phyloP scores from a whole-genome alignment of 176 grass and related monocot genomes.

The Raddia distichophylla region DNA sequence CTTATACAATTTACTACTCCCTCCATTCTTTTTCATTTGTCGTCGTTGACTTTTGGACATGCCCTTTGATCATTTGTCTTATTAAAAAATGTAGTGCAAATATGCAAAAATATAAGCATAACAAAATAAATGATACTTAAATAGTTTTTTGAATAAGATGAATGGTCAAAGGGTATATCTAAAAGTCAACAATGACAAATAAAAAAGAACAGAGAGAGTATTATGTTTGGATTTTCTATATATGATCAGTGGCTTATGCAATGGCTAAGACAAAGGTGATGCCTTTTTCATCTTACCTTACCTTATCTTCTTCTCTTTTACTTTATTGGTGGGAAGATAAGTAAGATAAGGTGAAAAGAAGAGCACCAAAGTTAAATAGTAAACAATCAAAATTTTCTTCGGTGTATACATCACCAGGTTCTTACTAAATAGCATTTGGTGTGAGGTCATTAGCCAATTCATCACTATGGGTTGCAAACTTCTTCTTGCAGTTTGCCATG shows the following conservation, averaged over 20 bases:
- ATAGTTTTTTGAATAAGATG: too few species aligned
- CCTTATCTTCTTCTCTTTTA: too few species aligned
- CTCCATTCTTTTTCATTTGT: too few species aligned
- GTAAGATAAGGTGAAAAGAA: neutral
- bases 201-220: neutral
- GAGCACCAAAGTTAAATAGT: neutral
- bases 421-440: neutral
- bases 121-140: too few species aligned
- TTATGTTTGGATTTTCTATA: neutral
- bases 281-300: too few species aligned
- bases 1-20: neutral
- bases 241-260: neutral
- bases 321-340: too few species aligned
- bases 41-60: too few species aligned
- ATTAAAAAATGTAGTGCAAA: too few species aligned
- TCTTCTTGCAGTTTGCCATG: neutral
- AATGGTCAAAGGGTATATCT: too few species aligned
- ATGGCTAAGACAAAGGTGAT: neutral
- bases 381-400: neutral
- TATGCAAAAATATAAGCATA: too few species aligned
- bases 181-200: too few species aligned
- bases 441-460: constrained; percentile 4
- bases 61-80: too few species aligned
- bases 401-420: neutral
- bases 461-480: neutral